Conservation (phyloP, 345 rosid genomes). For the Eucalyptus shirleyi region DNA sequence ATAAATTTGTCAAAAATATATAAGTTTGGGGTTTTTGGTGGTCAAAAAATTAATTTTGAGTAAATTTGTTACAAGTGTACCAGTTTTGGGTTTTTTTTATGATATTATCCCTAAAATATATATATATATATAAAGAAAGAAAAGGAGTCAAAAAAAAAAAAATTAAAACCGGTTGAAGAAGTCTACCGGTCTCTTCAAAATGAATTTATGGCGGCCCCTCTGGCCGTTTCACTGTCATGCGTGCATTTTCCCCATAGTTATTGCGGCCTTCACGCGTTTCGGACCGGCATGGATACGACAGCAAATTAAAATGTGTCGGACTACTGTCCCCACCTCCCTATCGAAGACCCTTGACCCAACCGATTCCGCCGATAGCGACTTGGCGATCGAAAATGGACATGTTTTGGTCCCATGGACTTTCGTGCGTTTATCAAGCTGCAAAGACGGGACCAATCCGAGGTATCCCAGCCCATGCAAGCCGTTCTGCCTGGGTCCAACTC, state of each 20-base stretch:
- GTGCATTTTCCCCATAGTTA: neutral
- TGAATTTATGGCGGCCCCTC: neutral
- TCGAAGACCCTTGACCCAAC: neutral
- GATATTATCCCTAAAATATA: no score
- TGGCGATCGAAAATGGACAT: neutral
- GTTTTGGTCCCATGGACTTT: neutral
- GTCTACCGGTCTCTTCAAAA: neutral
- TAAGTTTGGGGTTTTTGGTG: no score
- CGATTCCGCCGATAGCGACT: neutral
- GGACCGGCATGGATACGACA: neutral
- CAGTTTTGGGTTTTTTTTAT: no score
- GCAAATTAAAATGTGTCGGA: neutral
- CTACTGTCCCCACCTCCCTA: neutral
- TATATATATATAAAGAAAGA: neutral
- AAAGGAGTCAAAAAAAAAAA: neutral
- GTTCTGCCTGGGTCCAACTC: neutral
- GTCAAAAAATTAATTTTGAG: no score
- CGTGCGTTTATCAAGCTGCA: neutral
- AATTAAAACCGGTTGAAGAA: neutral
- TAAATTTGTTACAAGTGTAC: accelerated
- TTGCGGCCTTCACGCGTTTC: neutral
- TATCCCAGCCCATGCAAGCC: neutral
- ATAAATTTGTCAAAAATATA: no score
- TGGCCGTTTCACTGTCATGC: neutral
- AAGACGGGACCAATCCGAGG: neutral